These are phyloP conservation scores for Ophiostoma sp. DNA, from an alignment of 2,329 filamentous ascomycete species.

Conservation along the genomic window DNA sequence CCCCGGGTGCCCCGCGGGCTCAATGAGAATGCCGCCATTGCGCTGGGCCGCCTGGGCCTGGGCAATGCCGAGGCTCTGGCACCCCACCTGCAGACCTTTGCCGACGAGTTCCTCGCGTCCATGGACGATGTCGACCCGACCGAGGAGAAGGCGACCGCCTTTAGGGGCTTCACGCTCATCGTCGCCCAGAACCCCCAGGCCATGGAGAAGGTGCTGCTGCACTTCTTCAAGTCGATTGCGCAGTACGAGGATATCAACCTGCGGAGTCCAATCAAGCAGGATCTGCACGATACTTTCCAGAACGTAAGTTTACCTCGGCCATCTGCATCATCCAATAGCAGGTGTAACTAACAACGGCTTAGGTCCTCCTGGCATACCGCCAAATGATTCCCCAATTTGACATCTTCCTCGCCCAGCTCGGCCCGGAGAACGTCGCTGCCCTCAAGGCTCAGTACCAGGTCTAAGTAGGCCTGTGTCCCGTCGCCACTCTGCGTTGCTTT, in stretches of 20 bases:
- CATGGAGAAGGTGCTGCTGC: slow-evolving; percentile 77
- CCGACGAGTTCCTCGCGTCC: slow-evolving; percentile 70
- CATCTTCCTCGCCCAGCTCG: slow-evolving; percentile 49
- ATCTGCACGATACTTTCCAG: slow-evolving; percentile 67
- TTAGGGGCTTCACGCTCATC: slow-evolving; percentile 81
- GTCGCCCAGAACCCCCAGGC: slow-evolving; percentile 83
- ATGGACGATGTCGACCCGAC: slow-evolving; percentile 83
- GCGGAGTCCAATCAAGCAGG: slow-evolving; percentile 56
- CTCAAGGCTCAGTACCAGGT: slow-evolving; percentile 44
- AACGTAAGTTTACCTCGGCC: slow-evolving; percentile 50
- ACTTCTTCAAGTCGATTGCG: slow-evolving; percentile 81
- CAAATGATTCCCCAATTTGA: slow-evolving; percentile 56
- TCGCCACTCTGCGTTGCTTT: background rate
- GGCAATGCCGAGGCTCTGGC: slow-evolving; percentile 71
- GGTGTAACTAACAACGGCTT: slow-evolving; percentile 5
- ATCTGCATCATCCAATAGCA: background rate
- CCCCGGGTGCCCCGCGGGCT: slow-evolving; percentile 79
- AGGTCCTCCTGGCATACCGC: slow-evolving; percentile 52
- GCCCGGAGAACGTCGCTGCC: slow-evolving; percentile 45
- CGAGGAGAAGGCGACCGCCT: slow-evolving; percentile 89
- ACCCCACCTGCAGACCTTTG: slow-evolving; percentile 72
- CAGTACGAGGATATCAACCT: slow-evolving; percentile 62
- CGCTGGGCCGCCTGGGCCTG: slow-evolving; percentile 79
- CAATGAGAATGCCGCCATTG: slow-evolving; percentile 89
- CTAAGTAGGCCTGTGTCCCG: background rate